These are phyloP conservation scores for Mortierella claussenii DNA, from an alignment of 192 early-diverging fungal genomes.

Conservation along the genomic window DNA sequence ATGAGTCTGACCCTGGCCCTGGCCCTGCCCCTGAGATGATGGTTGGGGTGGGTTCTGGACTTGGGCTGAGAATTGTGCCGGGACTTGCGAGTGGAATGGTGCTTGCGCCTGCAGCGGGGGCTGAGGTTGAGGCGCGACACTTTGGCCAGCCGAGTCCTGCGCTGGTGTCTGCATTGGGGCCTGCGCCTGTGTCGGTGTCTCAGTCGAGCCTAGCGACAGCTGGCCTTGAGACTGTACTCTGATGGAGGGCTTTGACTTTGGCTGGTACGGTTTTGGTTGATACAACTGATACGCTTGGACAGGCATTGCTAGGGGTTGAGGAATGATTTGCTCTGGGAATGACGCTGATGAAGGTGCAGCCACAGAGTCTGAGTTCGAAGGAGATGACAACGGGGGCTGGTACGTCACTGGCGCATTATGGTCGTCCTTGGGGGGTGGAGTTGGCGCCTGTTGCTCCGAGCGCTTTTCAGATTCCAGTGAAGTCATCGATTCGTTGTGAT, in stretches of 20 bases:
- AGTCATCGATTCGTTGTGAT: slow-evolving; percentile 29
- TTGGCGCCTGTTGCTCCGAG: slow-evolving; percentile 18
- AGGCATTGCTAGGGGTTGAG: slow-evolving; percentile 33
- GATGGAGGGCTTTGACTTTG: slow-evolving; percentile 41
- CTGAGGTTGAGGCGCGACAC: background rate
- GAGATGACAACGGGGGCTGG: slow-evolving; percentile 10
- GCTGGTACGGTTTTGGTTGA: slow-evolving; percentile 49
- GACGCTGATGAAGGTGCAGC: background rate
- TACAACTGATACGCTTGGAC: slow-evolving; percentile 46
- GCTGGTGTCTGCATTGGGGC: slow-evolving; percentile 2
- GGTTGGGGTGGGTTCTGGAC: background rate
- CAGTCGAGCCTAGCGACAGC: background rate
- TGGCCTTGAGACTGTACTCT: slow-evolving; percentile 8
- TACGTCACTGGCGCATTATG: slow-evolving; percentile 7
- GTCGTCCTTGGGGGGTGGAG: slow-evolving; percentile 38
- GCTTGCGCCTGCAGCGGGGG: slow-evolving; percentile 1
- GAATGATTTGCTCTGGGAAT: slow-evolving; percentile 20
- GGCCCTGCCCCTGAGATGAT: background rate
- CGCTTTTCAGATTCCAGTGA: slow-evolving; percentile 18
- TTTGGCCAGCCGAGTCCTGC: background rate
- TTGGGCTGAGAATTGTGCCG: background rate
- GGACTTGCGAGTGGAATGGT: background rate
- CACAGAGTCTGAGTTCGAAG: background rate
- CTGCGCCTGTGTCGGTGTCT: background rate
- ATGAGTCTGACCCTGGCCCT: slow-evolving; percentile 1